Percentiles rank a stretch among this genome's conserved stretches.
Evolutionary conservation across 441 rosid species (phyloP).

Genomic region (Pelargonium fulgidum): DNA sequence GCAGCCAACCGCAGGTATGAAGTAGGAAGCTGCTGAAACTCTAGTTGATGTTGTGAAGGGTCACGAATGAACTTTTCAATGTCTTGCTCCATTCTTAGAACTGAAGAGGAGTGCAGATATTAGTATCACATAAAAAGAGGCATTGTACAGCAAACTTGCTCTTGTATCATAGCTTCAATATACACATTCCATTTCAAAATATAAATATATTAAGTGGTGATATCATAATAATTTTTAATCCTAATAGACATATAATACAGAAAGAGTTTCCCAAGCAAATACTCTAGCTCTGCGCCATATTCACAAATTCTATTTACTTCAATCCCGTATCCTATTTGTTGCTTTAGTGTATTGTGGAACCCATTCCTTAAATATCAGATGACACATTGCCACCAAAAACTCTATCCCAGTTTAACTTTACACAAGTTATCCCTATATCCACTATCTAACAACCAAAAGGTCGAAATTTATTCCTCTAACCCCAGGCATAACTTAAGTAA

Average conservation of each 20-base stretch:
- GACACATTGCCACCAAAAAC: not conserved
- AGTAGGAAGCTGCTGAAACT: constrained; percentile 76
- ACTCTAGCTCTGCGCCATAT: no score
- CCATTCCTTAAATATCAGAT: not conserved
- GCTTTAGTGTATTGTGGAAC: not conserved
- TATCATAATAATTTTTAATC: no score
- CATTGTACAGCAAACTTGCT: not conserved
- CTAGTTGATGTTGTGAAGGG: constrained; percentile 55
- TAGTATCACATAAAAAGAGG: not conserved
- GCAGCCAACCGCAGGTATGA: constrained; percentile 79
- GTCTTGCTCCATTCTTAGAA: constrained; percentile 80
- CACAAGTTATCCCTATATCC: not conserved
- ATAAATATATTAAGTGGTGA: not conserved
- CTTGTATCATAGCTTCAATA: constrained; percentile 1
- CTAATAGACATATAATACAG: no score
- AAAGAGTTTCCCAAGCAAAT: no score
- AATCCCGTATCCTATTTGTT: not conserved
- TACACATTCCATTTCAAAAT: not conserved
- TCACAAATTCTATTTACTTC: not conserved
- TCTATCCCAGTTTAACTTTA: not conserved
- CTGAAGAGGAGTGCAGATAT: constrained; percentile 26
- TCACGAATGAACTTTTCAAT: constrained; percentile 61
- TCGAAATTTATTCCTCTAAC: not conserved
- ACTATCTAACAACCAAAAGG: not conserved
- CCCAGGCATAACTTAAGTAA: not conserved